Base-by-base conservation (phyloP, 2,329 filamentous ascomycete genomes). In the Diplocarpon mali region DNA sequence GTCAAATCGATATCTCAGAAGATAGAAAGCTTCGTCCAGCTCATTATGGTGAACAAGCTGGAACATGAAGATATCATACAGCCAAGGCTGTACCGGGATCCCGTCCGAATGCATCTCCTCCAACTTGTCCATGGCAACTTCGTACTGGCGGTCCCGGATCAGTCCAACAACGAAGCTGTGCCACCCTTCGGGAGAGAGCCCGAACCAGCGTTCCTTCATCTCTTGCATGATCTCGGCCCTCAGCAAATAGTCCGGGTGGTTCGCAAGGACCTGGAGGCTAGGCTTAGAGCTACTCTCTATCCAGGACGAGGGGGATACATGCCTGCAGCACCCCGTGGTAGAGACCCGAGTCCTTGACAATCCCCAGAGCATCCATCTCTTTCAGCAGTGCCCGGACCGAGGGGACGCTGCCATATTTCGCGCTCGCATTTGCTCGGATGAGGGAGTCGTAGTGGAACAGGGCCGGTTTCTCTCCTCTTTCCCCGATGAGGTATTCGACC, bases 221-320 rank as follows among this genome's bases (percentile, higher is more conserved):
- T 81, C 79, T 44, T 76, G 67, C 32, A 95, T 67, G 3, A 95
- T 71, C 30, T 80, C 71, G 42, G 76, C 73, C 30, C 88, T 79
- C 17, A 92, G 67, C 5, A 87, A 54, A 55, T 93, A 90, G 63
- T 96, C 85, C 0, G 90, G 86, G 60, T 96, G 92, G 8, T 92
- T 76, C 0, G 85, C 77, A 17, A 95, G 69, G 5, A 76, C 81
- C 70, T 83, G 9, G 11, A 29, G 14, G 43, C 16, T 15, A 5
- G 10, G 11, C 12, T 16, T 24, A 24, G 20, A 36, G 17, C 5
- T 11, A 15, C 11, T 11, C 15, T 20, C 15, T 36, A 13, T 12
- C 15, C 10, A 16, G 10, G 12, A 36, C 4, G 12, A 36, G 15
- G 15, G 14, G 15, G 31, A 8, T 57, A 53, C 66, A 20, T 60